Conservation (phyloP, 345 rosid species). For the Eucalyptus pauciflora region DNA sequence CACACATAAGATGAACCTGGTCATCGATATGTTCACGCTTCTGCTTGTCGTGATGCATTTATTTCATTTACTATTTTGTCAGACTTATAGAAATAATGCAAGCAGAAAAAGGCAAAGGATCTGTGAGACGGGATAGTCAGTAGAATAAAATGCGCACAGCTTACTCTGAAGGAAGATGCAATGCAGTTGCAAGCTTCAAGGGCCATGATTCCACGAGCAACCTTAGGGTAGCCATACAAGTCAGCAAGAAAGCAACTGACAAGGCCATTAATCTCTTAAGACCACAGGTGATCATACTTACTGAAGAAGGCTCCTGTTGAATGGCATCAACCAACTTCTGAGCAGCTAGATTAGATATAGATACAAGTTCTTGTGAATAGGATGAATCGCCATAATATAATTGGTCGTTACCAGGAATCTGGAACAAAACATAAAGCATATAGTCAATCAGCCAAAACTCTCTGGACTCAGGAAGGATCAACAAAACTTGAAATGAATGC, state of each 20-base stretch:
- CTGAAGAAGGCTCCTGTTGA: constrained; percentile 63
- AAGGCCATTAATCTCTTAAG: not conserved
- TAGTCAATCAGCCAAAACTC: not conserved
- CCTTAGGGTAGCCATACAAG: constrained; percentile 27
- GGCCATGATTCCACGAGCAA: constrained; percentile 62
- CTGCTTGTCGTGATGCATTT: not conserved
- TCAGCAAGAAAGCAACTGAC: not conserved
- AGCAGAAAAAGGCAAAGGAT: not conserved
- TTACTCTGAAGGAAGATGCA: constrained; percentile 54
- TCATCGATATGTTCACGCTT: not conserved
- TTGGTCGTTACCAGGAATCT: constrained; percentile 54
- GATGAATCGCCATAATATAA: constrained; percentile 56
- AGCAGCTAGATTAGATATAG: constrained; percentile 24
- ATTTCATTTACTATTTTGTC: not conserved
- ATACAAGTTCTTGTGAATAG: constrained; percentile 44
- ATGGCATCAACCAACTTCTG: constrained; percentile 35
- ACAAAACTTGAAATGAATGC: not conserved
- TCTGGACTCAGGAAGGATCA: not conserved
- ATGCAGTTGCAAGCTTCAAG: constrained; percentile 91
- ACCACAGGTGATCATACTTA: not conserved
- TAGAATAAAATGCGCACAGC: not conserved
- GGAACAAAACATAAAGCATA: not conserved
- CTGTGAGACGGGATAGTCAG: not conserved
- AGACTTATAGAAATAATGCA: not conserved
- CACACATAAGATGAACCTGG: not conserved